phyloP scores from a whole-genome alignment of 2,329 filamentous ascomycete genomes.

The Coleophoma eucalyptorum region DNA sequence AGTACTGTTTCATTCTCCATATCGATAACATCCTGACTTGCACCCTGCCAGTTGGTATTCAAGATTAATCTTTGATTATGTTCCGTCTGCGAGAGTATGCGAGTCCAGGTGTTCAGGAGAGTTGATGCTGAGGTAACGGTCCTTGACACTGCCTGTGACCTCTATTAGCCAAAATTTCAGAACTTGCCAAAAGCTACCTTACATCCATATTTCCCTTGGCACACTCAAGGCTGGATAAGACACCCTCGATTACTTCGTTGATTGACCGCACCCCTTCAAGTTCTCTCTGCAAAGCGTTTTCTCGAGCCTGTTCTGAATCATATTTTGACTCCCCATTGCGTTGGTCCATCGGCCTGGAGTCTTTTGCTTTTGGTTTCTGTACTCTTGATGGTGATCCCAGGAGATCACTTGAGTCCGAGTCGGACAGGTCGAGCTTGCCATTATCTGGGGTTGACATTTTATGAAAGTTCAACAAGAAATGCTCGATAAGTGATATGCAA shows the following conservation, averaged over 20 bases:
- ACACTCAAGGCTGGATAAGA: conserved; percentile 67
- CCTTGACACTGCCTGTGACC: conserved; percentile 67
- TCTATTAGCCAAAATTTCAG: conserved; percentile 4
- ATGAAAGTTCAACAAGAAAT: too few relatives aligned
- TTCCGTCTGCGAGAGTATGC: conserved; percentile 94
- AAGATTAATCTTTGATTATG: conserved; percentile 93
- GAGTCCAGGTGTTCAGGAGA: conserved; percentile 91
- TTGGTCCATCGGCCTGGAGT: conserved; percentile 16
- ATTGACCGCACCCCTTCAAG: conserved; percentile 79
- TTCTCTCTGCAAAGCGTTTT: conserved; percentile 72
- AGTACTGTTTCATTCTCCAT: conserved; percentile 75
- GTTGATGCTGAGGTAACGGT: conserved; percentile 87
- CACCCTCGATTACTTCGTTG: conserved; percentile 81
- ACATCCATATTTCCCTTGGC: conserved; percentile 77
- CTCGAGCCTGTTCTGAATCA: conserved; percentile 64
- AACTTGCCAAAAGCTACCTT: conserved; percentile 22
- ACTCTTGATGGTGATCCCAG: conserved; percentile 51
- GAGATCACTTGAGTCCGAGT: conserved; percentile 51
- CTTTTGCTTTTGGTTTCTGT: conserved; percentile 21
- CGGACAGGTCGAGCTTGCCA: conserved; percentile 46
- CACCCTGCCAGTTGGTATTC: conserved; percentile 85
- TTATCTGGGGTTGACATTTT: conserved; percentile 40
- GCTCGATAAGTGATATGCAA: too few relatives aligned
- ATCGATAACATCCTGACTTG: conserved; percentile 80
- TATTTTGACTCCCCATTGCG: conserved; percentile 46